Evolutionary conservation across 2,329 filamentous ascomycete genomes (phyloP).

Genomic region (Xylaria sp.): DNA sequence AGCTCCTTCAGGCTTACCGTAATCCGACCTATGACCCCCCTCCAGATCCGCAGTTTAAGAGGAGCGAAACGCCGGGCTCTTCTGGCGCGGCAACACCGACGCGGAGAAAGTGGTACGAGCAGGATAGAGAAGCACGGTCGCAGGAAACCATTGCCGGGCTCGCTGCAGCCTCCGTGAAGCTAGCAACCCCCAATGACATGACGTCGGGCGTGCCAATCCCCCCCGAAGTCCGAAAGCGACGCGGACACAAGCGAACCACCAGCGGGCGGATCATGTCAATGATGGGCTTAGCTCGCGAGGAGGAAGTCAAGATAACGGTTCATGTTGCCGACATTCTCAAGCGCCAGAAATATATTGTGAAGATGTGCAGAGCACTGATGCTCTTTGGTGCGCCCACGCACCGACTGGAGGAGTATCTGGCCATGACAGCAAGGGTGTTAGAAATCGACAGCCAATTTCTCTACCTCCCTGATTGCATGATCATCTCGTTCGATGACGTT

Average conservation of each 20-base stretch:
- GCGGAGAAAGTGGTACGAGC: conserved; percentile 51
- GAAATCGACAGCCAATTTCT: conserved; percentile 87
- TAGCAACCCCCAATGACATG: conserved; percentile 32
- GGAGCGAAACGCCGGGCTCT: conserved; percentile 37
- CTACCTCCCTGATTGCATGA: conserved; percentile 90
- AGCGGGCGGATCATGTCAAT: conserved; percentile 42
- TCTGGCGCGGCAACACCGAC: conserved; percentile 47
- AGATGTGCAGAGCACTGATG: conserved; percentile 84
- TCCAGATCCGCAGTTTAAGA: conserved; percentile 20
- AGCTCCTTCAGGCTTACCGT: conserved; percentile 33
- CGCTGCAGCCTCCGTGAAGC: conserved; percentile 39
- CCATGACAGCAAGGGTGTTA: conserved; percentile 82
- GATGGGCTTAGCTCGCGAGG: conserved; percentile 44
- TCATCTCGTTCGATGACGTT: conserved; percentile 81
- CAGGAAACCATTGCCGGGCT: conserved; percentile 51
- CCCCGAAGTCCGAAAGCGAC: conserved; percentile 31
- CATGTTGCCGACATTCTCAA: conserved; percentile 71
- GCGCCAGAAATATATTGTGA: conserved; percentile 79
- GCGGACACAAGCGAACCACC: conserved; percentile 41
- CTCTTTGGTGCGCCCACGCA: conserved; percentile 87
- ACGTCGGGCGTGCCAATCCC: conserved; percentile 26
- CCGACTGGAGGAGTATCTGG: conserved; percentile 87
- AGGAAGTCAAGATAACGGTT: conserved; percentile 49
- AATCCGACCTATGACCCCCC: conserved; percentile 24
- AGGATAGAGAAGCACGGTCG: conserved; percentile 42